phyloP scores from a whole-genome alignment of 139 green algal species.

The Astrephomene gubernaculifera region DNA sequence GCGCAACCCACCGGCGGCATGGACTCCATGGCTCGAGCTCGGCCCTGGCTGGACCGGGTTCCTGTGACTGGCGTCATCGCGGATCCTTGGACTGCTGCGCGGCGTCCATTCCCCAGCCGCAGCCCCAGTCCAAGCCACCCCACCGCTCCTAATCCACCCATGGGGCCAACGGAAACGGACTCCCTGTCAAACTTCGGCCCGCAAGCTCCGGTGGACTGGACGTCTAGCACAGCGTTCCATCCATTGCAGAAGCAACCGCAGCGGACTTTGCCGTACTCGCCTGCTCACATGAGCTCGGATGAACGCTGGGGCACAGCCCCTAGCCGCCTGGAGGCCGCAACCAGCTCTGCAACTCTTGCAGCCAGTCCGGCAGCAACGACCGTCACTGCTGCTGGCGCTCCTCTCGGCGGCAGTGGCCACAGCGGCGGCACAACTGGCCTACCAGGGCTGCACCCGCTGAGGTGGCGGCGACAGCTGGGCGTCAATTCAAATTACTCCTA shows the following conservation, averaged over 20 bases:
- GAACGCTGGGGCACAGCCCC: background rate
- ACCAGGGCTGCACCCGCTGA: too few relatives aligned
- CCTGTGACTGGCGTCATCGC: background rate
- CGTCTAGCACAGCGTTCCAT: too few relatives aligned
- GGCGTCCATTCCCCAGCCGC: background rate
- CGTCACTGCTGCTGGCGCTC: background rate
- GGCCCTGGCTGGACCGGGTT: slow-evolving; percentile 14
- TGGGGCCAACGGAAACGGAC: too few relatives aligned
- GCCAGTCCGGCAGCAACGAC: background rate
- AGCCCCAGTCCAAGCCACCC: background rate
- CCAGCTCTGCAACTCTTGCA: background rate
- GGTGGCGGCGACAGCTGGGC: background rate
- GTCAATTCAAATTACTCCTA: background rate
- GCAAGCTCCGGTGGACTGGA: background rate
- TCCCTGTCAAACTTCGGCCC: background rate
- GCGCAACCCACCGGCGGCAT: too few relatives aligned
- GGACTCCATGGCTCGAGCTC: background rate
- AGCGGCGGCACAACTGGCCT: too few relatives aligned
- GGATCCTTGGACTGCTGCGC: background rate
- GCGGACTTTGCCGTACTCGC: too few relatives aligned
- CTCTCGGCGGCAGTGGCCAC: background rate
- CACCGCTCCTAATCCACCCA: too few relatives aligned
- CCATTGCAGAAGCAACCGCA: background rate
- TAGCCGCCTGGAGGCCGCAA: background rate
- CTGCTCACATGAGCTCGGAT: too few relatives aligned